Evolutionary conservation across 1,284 basidiomycete genomes (phyloP), one percentile per base, ranked within the genome.

Genomic region (Pseudozyma tsukubaensis): DNA sequence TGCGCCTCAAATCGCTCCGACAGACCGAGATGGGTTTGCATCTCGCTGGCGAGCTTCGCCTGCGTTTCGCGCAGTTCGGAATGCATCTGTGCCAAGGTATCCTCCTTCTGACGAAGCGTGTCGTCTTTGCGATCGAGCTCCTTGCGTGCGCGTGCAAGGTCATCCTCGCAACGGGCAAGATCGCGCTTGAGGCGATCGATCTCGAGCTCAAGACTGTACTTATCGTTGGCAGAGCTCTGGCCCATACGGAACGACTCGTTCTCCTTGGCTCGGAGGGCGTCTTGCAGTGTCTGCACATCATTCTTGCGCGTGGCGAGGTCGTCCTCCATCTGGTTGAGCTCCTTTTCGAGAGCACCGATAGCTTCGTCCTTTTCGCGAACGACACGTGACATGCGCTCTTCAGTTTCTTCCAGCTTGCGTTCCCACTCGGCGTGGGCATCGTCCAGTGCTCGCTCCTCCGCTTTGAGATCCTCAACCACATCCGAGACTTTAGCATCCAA

Each of bases 131-230:
- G 89, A 18, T 89, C 89, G 14, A 94, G 85, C 51, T 94, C 93
- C 65, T 89, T 89, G 53, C 92, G 88, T 2, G 91, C 89, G 13
- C 91, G 89, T 14, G 89, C 86, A 9, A 97, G 87, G 57, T 97
- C 93, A 71, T 91, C 90, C 79, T 96, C 93, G 12, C 91, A 88
- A 8, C 91, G 87, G 72, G 91, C 89, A 21, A 97, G 83, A 83
- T 98, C 96, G 35, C 94, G 89, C 82, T 92, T 91, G 50, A 96
- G 87, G 1, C 94, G 87, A 77, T 97, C 95, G 4, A 94, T 88
- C 85, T 98, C 95, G 29, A 97, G 89, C 84, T 97, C 92, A 42
- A 98, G 86, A 42, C 92, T 92, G 86, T 94, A 93, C 59, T 90
- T 88, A 50, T 94, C 92, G 11, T 91, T 91, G 1, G 91, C 91